Evolutionary conservation across 2,329 filamentous ascomycete genomes (phyloP).

Genomic region (Neofusicoccum sp.): DNA sequence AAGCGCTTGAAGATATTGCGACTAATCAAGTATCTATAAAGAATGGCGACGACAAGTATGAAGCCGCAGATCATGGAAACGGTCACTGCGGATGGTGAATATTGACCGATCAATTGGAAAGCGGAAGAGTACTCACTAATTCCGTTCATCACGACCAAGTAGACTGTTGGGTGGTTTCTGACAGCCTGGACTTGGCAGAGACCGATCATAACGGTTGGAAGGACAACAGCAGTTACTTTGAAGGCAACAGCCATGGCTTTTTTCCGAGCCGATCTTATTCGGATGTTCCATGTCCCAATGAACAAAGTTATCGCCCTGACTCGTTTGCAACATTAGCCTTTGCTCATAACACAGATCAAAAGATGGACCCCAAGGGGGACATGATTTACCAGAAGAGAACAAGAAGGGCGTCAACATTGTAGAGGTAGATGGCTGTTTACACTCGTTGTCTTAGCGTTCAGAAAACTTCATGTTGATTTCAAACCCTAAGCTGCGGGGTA

Average conservation of each 20-base stretch:
- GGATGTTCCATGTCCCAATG: conserved; percentile 18
- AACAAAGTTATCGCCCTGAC: conserved; percentile 15
- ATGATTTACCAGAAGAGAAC: conserved; percentile 6
- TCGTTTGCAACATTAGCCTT: neutral
- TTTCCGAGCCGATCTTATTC: neutral
- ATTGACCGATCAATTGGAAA: neutral
- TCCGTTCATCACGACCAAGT: conserved; percentile 6
- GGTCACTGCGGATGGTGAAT: neutral
- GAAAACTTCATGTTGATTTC: neutral
- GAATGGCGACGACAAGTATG: conserved; percentile 5
- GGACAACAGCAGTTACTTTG: neutral
- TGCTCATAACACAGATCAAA: too few species aligned
- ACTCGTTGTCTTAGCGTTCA: neutral
- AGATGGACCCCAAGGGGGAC: neutral
- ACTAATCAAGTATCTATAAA: conserved; percentile 14
- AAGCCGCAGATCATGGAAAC: neutral
- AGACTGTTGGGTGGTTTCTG: neutral
- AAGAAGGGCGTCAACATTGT: conserved; percentile 16
- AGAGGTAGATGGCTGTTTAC: conserved; percentile 4
- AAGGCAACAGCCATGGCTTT: neutral
- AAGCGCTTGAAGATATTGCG: conserved; percentile 11
- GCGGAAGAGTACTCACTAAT: neutral
- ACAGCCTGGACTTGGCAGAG: neutral
- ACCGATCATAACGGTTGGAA: conserved; percentile 5
- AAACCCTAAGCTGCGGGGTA: neutral